Percentiles rank a stretch among this genome's conserved stretches.
Evolutionary conservation across 2,329 filamentous ascomycete species (phyloP).

Genomic region (Teratosphaeria destructans): DNA sequence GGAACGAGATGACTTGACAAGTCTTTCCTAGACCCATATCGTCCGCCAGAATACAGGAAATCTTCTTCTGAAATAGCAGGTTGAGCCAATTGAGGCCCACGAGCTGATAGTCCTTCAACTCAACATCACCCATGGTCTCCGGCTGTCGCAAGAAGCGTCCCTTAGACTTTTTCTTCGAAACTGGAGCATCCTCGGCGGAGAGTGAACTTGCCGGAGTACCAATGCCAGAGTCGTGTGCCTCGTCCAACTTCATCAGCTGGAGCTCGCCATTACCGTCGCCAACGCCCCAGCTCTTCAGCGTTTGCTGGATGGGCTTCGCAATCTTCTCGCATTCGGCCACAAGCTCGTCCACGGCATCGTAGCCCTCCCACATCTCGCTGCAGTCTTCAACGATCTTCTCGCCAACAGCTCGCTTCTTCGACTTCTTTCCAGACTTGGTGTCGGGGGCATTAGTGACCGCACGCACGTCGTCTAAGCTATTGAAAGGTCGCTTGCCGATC

Average conservation of each 20-base stretch:
- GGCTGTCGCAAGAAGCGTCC: conserved; percentile 54
- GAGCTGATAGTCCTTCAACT: conserved; percentile 86
- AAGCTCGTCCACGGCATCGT: conserved; percentile 72
- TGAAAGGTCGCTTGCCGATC: conserved; percentile 65
- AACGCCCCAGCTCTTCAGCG: conserved; percentile 59
- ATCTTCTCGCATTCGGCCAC: conserved; percentile 65
- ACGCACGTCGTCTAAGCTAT: conserved; percentile 53
- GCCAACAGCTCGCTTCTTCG: conserved; percentile 44
- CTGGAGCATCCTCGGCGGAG: conserved; percentile 16
- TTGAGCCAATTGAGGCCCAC: conserved; percentile 93
- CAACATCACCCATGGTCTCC: conserved; percentile 62
- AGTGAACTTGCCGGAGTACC: conserved; percentile 46
- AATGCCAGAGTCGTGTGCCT: conserved; percentile 54
- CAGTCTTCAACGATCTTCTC: conserved; percentile 58
- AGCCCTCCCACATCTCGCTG: conserved; percentile 64
- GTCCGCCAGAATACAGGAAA: conserved; percentile 87
- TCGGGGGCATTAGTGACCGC: conserved; percentile 44
- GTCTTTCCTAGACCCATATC: conserved; percentile 97
- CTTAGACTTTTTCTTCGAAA: conserved; percentile 34
- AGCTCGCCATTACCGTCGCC: conserved; percentile 50
- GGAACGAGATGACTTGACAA: conserved; percentile 86
- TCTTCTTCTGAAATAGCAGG: conserved; percentile 64
- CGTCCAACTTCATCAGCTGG: conserved; percentile 46
- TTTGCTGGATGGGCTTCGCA: conserved; percentile 54
- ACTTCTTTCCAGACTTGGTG: conserved; percentile 44